Evolutionary conservation across 306 rosid genomes (phyloP).

Genomic region (Fragaria vesca): DNA sequence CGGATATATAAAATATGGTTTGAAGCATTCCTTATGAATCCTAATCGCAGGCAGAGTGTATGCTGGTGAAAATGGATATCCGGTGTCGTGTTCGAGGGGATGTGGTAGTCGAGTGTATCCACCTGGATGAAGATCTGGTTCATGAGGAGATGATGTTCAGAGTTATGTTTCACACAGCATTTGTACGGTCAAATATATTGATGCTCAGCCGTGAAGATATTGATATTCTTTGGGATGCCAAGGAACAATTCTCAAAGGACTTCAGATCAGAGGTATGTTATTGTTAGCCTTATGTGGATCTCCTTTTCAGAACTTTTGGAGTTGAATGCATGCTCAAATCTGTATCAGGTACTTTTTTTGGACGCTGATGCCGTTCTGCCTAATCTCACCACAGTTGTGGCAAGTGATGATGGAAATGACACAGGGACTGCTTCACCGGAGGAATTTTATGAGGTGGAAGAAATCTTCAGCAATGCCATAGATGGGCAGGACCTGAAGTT

Average conservation of each 20-base stretch:
- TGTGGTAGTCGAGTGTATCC: constrained; percentile 89
- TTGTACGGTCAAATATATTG: constrained; percentile 83
- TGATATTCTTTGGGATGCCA: constrained; percentile 87
- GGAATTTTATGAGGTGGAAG: constrained; percentile 97
- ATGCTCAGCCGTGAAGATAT: constrained; percentile 76
- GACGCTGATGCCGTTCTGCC: constrained; percentile 89
- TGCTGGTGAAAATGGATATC: constrained; percentile 78
- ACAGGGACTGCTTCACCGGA: constrained; percentile 85
- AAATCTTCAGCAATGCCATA: constrained; percentile 75
- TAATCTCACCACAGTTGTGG: constrained; percentile 57
- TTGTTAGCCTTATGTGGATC: constrained; percentile 32
- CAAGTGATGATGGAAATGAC: constrained; percentile 63
- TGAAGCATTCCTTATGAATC: constrained; percentile 41
- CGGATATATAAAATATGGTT: constrained; percentile 30
- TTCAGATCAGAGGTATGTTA: constrained; percentile 87
- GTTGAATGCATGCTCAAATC: constrained; percentile 67
- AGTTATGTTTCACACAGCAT: constrained; percentile 91
- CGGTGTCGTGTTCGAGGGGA: constrained; percentile 92
- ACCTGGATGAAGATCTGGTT: constrained; percentile 66
- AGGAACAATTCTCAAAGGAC: constrained; percentile 80
- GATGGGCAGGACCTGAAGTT: constrained; percentile 68
- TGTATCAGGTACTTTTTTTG: constrained; percentile 90
- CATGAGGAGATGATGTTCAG: constrained; percentile 79
- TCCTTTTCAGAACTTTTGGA: constrained; percentile 41
- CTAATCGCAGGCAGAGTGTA: constrained; percentile 86